Base-by-base conservation (phyloP, 768 basidiomycete genomes). In the Suillus subaureus region DNA sequence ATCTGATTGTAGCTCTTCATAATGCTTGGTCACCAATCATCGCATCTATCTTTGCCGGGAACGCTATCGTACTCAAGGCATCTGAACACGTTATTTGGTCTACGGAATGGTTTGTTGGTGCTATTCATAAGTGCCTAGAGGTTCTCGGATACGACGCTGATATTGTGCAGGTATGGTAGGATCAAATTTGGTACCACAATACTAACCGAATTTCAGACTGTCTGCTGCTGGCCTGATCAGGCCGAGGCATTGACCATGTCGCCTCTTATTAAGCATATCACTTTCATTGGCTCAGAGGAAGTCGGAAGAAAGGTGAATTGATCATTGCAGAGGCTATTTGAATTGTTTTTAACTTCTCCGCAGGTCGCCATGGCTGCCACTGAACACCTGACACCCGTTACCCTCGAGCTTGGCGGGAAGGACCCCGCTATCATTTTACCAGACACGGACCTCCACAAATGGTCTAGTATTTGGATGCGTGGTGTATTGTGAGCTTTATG, bases 1-100 rank as follows among this genome's bases (percentile, higher is more conserved):
- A 60, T 42, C 1, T 8, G 58, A n/a, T 40, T 57, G 18, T 69
- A 96, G 94, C 95, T 40, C 79, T 98, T 64, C 97, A 99, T 77
- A 99, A 99, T 73, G 86, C 92, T 0, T 91, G 95, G 85, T 96
- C 94, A 1, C 97, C 97, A 2, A 94, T 99, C 65, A 80, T 99
- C 37, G 94, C 97, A 7, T 85, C 90, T 11, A 83, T 99, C 45
- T 97, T 97, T 75, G 83, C 96, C 9, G 97, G 97, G 6, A 97
- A 99, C 73, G 89, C 85, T 28, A 81, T 97, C 52, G 90, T 98
- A 5, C 80, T 99, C 45, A 99, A 99, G 77, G 96, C 93, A 71
- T 94, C 92, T 6, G 94, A 96, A 72, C 84, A 93, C 65, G 97
- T 98, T 43, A 84, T 94, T 15, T 99, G 97, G 96, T 94, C 93